Conservation (phyloP, 225 moss, liverwort and hornwort genomes). For the Thuidium tamariscinum region DNA sequence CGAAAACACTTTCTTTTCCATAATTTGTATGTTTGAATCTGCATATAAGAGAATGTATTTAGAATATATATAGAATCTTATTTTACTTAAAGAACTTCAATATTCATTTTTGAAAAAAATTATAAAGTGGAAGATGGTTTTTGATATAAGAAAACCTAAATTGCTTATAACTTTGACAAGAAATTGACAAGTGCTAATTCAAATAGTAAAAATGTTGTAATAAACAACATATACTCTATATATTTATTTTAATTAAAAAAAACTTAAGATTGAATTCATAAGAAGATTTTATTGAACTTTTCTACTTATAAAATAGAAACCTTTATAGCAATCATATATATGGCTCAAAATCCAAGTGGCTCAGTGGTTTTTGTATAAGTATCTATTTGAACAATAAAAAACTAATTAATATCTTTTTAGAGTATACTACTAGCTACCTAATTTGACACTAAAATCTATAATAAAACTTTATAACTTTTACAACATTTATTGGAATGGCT, state of each 20-base stretch:
- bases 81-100: no score
- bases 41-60: no score
- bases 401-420: background rate
- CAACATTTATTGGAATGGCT: background rate
- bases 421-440: rapidly evolving
- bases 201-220: background rate
- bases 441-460: background rate
- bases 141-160: background rate
- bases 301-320: background rate
- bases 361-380: background rate
- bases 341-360: background rate
- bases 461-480: background rate
- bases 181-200: background rate
- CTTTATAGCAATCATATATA: background rate
- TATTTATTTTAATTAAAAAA: background rate
- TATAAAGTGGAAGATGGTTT: background rate
- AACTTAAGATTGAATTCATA: background rate
- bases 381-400: background rate
- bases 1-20: rapidly evolving
- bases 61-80: no score
- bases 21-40: no score
- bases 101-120: background rate
- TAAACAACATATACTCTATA: background rate
- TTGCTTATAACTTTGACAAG: background rate
- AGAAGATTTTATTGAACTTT: background rate